A percentile compares a stretch with the other conserved stretches of the same genome.
Conservation (phyloP, 2,329 filamentous ascomycete species). For the Calonectria hawksworthii region DNA sequence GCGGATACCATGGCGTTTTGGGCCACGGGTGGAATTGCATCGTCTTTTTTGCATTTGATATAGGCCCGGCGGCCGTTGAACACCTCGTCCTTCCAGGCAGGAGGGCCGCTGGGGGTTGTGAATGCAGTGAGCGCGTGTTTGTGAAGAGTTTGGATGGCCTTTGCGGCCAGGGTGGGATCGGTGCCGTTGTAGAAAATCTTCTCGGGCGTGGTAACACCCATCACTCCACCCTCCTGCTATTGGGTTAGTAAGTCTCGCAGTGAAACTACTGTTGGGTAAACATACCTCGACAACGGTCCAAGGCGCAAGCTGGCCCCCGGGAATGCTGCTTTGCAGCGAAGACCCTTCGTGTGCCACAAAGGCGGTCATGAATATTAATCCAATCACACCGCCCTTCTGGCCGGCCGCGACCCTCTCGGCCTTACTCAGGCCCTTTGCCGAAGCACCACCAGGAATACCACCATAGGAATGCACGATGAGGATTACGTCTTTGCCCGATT, state of each 20-base stretch:
- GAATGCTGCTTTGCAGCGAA: constrained; percentile 16
- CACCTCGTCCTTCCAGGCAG: constrained; percentile 27
- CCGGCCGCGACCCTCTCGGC: constrained; percentile 19
- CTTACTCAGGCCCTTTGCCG: constrained; percentile 34
- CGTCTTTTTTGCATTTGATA: constrained; percentile 25
- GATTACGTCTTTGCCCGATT: constrained; percentile 37
- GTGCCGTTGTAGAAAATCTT: constrained; percentile 25
- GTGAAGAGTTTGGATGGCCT: constrained; percentile 2
- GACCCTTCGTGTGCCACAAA: constrained; percentile 21
- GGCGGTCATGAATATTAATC: constrained; percentile 31
- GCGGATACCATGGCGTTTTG: constrained; percentile 21
- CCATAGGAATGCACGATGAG: constrained; percentile 44
- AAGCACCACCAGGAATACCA: constrained; percentile 32
- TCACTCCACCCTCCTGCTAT: constrained; percentile 3
- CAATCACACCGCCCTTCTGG: constrained; percentile 22
- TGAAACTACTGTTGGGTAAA: neutral
- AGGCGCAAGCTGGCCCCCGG: neutral
- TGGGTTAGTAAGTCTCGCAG: neutral
- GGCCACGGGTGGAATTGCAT: constrained; percentile 4
- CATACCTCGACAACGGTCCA: constrained; percentile 15
- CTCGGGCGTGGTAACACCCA: constrained; percentile 60
- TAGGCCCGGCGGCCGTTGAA: constrained; percentile 28
- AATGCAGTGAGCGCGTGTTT: constrained; percentile 14
- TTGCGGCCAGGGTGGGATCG: neutral
- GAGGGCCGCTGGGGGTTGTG: constrained; percentile 2